Evolutionary conservation across 257 asterid species (phyloP), one percentile per base, ranked within the genome.

Genomic region (Scutellaria minor): DNA sequence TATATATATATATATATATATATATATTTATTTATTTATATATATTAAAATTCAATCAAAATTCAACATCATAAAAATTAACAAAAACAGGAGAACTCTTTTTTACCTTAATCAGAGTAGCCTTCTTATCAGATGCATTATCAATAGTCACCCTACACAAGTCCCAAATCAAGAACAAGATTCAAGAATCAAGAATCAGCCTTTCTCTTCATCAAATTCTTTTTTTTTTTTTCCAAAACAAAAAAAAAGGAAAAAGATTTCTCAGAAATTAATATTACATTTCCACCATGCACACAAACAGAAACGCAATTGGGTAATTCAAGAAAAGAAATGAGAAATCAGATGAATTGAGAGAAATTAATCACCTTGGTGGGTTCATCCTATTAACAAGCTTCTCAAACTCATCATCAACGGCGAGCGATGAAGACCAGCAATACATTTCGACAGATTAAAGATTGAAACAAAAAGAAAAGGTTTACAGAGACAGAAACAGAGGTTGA

Each of bases 291-390:
- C 63, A 72, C 6, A 59, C 2, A 57, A 40, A 68, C 35, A 42
- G 11, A 58, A 18, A 41, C 7, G 37, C 0, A 69, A 46, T 40
- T 11, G 22, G 11, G 46, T 9, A 80, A 66, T 12, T 48, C 42
- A 9, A 39, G 22, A 40, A 35, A 51, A 50, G 56, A 54, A 37
- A 7, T 11, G 12, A 6, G 40, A 74, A 56, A 68, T 45, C 12
- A 41, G 63, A 68, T 35, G 40, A 41, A 31, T 37, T 13, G n/a
- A 7, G 67, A 62, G 6, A 56, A 54, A 71, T 18, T 18, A 18
- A 18, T 9, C 75, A 89, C 98, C 90, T 88, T 41, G 98, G 98
- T 5, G 98, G 98, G 71, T 92, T 86, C 84, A 92, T 82, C 77
- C 98, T 79, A 24, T 79, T 80, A 15, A 83, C 90, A 31, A 92